Base-by-base conservation (phyloP, 1,139 yeast genomes). In the Saccharomyces hybrid region DNA sequence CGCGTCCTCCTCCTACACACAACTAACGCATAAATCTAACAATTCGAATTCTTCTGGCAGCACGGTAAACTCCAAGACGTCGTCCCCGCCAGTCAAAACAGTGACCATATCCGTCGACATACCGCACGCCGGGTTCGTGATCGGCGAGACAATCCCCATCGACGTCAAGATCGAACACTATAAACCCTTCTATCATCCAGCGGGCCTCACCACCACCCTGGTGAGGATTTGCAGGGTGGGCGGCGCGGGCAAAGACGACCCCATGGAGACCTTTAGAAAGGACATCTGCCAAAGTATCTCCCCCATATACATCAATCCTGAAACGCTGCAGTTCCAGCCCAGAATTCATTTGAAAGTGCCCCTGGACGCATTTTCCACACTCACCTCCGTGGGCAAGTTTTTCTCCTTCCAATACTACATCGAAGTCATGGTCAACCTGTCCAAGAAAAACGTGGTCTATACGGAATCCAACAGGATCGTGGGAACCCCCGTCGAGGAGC, bases 381-480 rank as follows among this genome's bases (percentile, higher is more conserved):
- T 89, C 12, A 78, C 80, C 46, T 88, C 88, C 1, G 82, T 88
- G 57, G 58, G 59, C 50, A 84, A 84, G 1, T 73, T 85, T 51
- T 89, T 89, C 4, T 80, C 90, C 2, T 90, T 90, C 69, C 95
- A 88, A 64, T 90, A 90, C 67, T 88, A 86, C 65, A 75, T 90
- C 16, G 97, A 90, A 67, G 93, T 86, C 1, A 77, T 89, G 55
- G 81, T 87, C 26, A 90, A 89, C 64, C 72, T 90, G 38, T 78
- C 84, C 2, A 78, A 77, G 47, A 76, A 77, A 49, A 75, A 72
- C 48, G 62, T 69, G 19, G 66, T 69, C 1, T 61, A 65, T 49
- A 65, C 67, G 2, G 68, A 67, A 52, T 65, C 69, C 4, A 64
- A 66, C 49, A 58, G 62, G 41, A 56, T 64, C 6, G 55, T 16